Evolutionary conservation across 176 grass and related monocot genomes (phyloP), one percentile per base, ranked within the genome.

Genomic region (Eleusine coracana): DNA sequence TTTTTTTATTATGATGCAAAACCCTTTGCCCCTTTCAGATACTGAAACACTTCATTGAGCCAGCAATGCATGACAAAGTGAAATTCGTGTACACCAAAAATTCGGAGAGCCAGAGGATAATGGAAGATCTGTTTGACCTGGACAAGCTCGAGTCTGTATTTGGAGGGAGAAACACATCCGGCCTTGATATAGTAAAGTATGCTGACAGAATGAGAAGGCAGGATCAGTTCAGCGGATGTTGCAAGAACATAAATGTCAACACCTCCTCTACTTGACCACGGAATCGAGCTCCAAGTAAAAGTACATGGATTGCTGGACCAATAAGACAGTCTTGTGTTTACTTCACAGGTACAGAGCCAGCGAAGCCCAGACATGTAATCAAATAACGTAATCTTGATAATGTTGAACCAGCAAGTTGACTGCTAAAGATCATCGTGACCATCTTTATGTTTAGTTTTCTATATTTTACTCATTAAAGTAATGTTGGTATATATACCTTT

Each of bases 1-100:
- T 10, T 10, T 52, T 50, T 16, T 52, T 52, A 11, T 29, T 31
- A 5, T 3, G 8, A 21, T 31, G 28, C 37, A 36, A 55, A 17
- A 74, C 7, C 5, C 20, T 51, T 59, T 41, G 37, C 3, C 2
- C 45, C 37, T 45, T 55, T 37, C 78, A 90, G 88, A 60, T 90
- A 23, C 23, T 90, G 16, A 90, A 23, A 7, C 21, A 58, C 18
- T 86, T 92, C 41, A 2, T 88, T 5, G 74, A 92, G 36, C 41
- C 76, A 45, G 56, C 71, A 52, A 64, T 87, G 72, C 82, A 66
- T 23, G 81, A 83, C 20, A 88, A 79, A 40, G 44, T 86, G 54
- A 88, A 82, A 73, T 92, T 92, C 83, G 62, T 88, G 0, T 88
- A 88, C 34, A 54, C 86, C 4, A 66, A 82, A 62, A 73, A 86